phyloP scores from a whole-genome alignment of 441 rosid species.

The Pelargonium myrrhifolium region DNA sequence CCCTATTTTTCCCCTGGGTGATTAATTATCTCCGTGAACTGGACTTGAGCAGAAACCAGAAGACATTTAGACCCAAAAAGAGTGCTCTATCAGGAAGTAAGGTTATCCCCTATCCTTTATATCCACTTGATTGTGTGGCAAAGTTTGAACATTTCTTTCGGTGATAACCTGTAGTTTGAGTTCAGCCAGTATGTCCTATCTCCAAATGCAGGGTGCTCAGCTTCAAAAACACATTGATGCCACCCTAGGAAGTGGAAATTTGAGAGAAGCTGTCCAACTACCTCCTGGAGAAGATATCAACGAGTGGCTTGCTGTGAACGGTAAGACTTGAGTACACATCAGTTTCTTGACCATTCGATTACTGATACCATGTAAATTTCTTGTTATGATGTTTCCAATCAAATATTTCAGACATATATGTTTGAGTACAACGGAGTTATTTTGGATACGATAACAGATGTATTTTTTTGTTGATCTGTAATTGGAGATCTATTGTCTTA shows the following conservation, averaged over 20 bases:
- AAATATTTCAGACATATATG: neutral
- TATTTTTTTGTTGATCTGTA: neutral
- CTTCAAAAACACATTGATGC: slow-evolving; percentile 43
- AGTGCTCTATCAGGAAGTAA: slow-evolving; percentile 59
- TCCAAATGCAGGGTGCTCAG: slow-evolving; percentile 36
- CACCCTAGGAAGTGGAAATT: slow-evolving; percentile 42
- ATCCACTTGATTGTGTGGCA: neutral
- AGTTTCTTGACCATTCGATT: neutral
- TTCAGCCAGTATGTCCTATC: neutral
- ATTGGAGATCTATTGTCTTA: neutral
- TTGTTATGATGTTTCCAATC: neutral
- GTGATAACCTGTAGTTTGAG: neutral
- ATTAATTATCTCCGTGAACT: slow-evolving; percentile 1
- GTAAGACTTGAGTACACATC: slow-evolving; percentile 17
- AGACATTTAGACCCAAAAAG: slow-evolving; percentile 61
- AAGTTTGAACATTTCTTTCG: neutral
- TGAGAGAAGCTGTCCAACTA: slow-evolving; percentile 40
- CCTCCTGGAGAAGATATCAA: slow-evolving; percentile 50
- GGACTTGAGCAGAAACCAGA: slow-evolving; percentile 48
- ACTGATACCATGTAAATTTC: neutral
- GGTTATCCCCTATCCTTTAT: slow-evolving; percentile 26
- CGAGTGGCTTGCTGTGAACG: slow-evolving; percentile 46
- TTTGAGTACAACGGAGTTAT: neutral
- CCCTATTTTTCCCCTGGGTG: neutral
- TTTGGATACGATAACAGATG: neutral